These are phyloP conservation scores for Phytophthora pisi DNA, from an alignment of 352 stramenopile genomes.

Conservation along the genomic window DNA sequence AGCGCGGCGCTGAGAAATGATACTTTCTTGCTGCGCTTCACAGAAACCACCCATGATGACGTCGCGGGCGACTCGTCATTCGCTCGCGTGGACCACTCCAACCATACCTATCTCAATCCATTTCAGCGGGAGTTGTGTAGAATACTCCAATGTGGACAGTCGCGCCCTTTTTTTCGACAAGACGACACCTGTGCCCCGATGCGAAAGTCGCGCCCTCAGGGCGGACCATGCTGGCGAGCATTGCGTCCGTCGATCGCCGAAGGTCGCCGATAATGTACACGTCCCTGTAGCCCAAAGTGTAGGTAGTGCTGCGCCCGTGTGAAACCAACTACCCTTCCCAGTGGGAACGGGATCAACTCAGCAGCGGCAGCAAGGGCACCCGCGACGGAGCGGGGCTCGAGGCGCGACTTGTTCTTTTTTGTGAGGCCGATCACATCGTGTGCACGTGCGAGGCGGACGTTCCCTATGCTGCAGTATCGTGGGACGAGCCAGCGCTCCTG, in stretches of 20 bases:
- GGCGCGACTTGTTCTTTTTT: conserved; percentile 16
- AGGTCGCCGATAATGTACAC: not conserved
- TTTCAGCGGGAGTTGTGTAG: not conserved
- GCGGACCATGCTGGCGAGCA: conserved; percentile 12
- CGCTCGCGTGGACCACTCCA: not conserved
- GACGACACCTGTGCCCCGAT: conserved; percentile 11
- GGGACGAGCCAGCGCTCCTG: conserved; percentile 15
- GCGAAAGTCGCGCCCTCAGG: conserved; percentile 8
- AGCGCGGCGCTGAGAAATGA: conserved; percentile 25
- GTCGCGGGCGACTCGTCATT: not conserved
- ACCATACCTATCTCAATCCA: not conserved
- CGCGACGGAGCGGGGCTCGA: not conserved
- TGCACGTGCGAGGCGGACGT: conserved; percentile 5
- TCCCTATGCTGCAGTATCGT: conserved; percentile 32
- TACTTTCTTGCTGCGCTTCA: conserved; percentile 6
- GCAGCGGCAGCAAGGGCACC: not conserved
- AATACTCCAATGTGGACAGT: conserved; percentile 7
- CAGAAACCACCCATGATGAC: not conserved
- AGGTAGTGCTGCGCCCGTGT: not conserved
- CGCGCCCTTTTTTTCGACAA: conserved; percentile 6
- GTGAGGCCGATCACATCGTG: not conserved
- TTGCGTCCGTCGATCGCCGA: not conserved
- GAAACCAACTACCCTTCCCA: not conserved
- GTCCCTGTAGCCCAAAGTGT: not conserved
- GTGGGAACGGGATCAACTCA: not conserved